Evolutionary conservation across 2,329 filamentous ascomycete species (phyloP).

Genomic region (Diplodia mutila): DNA sequence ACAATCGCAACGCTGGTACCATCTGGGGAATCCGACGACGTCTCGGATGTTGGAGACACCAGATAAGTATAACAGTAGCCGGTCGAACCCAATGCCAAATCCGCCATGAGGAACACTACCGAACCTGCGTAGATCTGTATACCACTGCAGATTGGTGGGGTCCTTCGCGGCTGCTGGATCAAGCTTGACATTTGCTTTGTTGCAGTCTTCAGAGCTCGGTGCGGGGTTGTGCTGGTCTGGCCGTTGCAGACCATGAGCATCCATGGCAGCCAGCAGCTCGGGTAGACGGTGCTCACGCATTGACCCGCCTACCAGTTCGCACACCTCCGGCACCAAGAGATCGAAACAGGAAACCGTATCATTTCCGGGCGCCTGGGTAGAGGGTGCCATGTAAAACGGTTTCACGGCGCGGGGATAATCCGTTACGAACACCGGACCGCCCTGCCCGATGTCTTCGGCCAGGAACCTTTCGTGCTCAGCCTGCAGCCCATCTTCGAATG

Average conservation of each 20-base stretch:
- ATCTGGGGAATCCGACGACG: constrained; percentile 83
- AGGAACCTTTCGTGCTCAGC: constrained; percentile 93
- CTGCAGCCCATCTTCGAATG: constrained; percentile 75
- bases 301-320: constrained; percentile 86
- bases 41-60: constrained; percentile 84
- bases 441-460: constrained; percentile 67
- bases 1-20: constrained; percentile 59
- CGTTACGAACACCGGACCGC: constrained; percentile 82
- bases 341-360: constrained; percentile 87
- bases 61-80: constrained; percentile 79
- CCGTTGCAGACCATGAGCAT: constrained; percentile 63
- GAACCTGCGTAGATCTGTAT: constrained; percentile 83
- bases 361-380: constrained; percentile 28
- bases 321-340: constrained; percentile 80
- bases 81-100: constrained; percentile 88
- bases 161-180: neutral
- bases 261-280: constrained; percentile 72
- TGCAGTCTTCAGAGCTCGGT: neutral
- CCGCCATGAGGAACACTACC: constrained; percentile 91
- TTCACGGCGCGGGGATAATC: constrained; percentile 89
- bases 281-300: constrained; percentile 81
- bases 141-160: constrained; percentile 70
- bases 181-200: neutral
- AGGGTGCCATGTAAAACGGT: constrained; percentile 83
- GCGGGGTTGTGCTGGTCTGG: constrained; percentile 26